Base-by-base conservation (phyloP, 2,329 filamentous ascomycete species). In the Talaromyces atroroseus region DNA sequence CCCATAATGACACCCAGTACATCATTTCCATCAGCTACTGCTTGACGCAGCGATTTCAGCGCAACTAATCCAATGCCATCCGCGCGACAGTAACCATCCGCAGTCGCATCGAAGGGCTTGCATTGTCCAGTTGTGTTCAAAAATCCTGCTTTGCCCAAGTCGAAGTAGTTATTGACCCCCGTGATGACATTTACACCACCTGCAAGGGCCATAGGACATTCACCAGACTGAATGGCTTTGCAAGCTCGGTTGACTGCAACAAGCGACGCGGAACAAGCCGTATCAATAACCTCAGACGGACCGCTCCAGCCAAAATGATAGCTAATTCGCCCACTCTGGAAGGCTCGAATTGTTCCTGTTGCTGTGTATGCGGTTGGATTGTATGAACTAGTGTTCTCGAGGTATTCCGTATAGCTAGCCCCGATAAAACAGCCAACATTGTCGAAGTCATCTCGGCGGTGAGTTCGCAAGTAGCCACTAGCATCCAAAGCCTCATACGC, bases 121-220 rank as follows among this genome's bases (percentile, higher is more conserved):
- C 78, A 82, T 46, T 77, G 73, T 1, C 80, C 80, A 0, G 76
- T 75, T 21, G 80, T 34, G 76, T 1, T 79, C 80, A 23, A 84
- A 75, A 49, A 82, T 4, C 54, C 54, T 8, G 54, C 54, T 20
- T 56, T 66, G 63, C 76, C 62, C 16, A 68, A 58, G n/a, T 71
- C 70, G 36, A 65, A 67, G 50, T 68, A 65, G 2, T 66, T 64
- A 8, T 73, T 65, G 47, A 66, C 71, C 16, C 64, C 65, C 2
- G 72, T 57, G 12, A 68, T 61, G 5, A 67, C 57, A 26, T 65
- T 65, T 5, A 65, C 49, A 3, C 65, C 66, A 23, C 60, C 57
- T 18, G 61, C 63, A 16, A 68, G 51, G 14, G 68, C 65, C 2
- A 67, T 59, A 3, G 60, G 60, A 14, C 59, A 65, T 26, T 71